Evolutionary conservation across 1,284 basidiomycete species (phyloP).

Genomic region (Marasmius fiardii): DNA sequence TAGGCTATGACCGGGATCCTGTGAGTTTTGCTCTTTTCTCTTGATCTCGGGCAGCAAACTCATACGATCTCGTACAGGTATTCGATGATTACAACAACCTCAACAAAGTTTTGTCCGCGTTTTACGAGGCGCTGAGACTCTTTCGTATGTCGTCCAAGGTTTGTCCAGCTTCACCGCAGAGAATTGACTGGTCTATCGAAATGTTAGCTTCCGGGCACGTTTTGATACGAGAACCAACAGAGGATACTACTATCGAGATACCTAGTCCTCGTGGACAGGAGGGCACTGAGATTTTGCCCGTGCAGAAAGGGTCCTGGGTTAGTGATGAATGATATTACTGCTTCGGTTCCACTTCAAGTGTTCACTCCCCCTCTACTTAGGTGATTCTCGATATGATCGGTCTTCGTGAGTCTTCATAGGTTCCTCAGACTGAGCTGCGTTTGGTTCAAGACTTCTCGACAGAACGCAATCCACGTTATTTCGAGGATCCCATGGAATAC

Average conservation of each 20-base stretch:
- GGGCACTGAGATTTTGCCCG: background rate
- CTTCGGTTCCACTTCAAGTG: background rate
- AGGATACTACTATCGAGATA: constrained; percentile 15
- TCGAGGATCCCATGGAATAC: constrained; percentile 25
- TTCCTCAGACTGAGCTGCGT: background rate
- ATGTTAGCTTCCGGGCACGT: constrained; percentile 16
- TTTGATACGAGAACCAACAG: constrained; percentile 15
- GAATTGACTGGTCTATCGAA: background rate
- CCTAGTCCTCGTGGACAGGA: constrained; percentile 13
- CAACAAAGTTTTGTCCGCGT: constrained; percentile 14
- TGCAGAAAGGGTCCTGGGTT: constrained; percentile 8
- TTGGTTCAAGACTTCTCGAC: background rate
- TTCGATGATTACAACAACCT: constrained; percentile 17
- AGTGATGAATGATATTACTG: background rate
- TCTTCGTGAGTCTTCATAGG: constrained; percentile 14
- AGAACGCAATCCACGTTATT: constrained; percentile 24
- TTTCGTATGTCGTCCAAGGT: constrained; percentile 16
- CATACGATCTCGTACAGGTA: constrained; percentile 5
- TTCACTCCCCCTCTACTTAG: background rate
- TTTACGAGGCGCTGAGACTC: constrained; percentile 18
- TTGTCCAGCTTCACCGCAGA: background rate
- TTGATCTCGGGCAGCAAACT: background rate
- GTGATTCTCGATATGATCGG: constrained; percentile 18
- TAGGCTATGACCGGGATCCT: constrained; percentile 7
- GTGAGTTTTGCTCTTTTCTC: constrained; percentile 2